Evolutionary conservation across 371 early-diverging fungal genomes (phyloP), one percentile per base, ranked within the genome.

Genomic region (Rhizopus arrhizus): DNA sequence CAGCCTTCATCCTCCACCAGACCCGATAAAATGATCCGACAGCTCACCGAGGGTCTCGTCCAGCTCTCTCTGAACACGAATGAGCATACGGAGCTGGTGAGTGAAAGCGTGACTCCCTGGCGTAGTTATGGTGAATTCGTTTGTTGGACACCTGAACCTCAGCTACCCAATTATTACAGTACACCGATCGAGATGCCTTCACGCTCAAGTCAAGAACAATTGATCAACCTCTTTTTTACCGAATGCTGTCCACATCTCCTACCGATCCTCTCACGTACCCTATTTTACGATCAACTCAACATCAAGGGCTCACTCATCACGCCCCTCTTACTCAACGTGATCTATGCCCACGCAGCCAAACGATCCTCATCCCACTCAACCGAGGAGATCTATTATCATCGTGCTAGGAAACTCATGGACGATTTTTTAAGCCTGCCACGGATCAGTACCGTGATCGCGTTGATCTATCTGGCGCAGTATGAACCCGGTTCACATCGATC

Each of bases 351-450:
- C 57, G 78, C 78, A 10, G 69, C 65, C 10, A 55, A 68, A 4
- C 59, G 70, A 29, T 64, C 66, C 6, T 56, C 64, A 28, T 60
- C 55, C 34, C 57, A 63, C 4, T 62, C 66, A 8, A 53, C 65
- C 11, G 68, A 74, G 46, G 61, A 74, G 42, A 15, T 72, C 10
- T 74, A 67, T 61, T 81, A 75, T 54, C 56, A 77, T 11, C 69
- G 81, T 5, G 78, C 81, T 13, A 46, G 68, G 33, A 59, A 62
- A 4, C 55, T 81, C 13, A 60, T 82, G 8, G 82, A 77, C 38
- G 79, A 77, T 51, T 78, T 77, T 41, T 35, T 82, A 59, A 79
- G 77, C 56, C 68, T 65, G 0, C 79, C 82, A 32, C 73, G 82
- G 4, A 57, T 77, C 15, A 72, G 74, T 42, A 82, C 82, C 0